Conservation (phyloP, 768 basidiomycete species). For the Imleria badia region DNA sequence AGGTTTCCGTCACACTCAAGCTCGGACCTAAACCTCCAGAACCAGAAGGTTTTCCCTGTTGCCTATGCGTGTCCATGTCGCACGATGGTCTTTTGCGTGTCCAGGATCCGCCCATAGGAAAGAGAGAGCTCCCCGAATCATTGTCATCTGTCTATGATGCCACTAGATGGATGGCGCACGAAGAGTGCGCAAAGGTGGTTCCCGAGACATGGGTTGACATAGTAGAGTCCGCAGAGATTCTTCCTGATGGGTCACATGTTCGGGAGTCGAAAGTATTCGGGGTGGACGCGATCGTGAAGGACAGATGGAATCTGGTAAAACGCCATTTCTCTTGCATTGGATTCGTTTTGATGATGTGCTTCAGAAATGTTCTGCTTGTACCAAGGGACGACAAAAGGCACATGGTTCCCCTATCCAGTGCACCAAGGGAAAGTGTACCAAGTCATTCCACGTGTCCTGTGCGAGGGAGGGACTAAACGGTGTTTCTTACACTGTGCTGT, state of each 20-base stretch:
- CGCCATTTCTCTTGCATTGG: neutral
- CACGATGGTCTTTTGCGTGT: conserved; percentile 60
- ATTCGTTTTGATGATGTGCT: neutral
- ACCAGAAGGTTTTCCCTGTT: conserved; percentile 61
- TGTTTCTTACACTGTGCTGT: conserved; percentile 59
- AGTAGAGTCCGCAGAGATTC: conserved; percentile 38
- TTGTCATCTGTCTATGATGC: conserved; percentile 21
- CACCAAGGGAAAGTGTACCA: conserved; percentile 90
- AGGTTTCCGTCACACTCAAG: conserved; percentile 61
- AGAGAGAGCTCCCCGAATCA: conserved; percentile 50
- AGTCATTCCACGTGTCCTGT: conserved; percentile 92
- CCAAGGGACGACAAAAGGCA: conserved; percentile 59
- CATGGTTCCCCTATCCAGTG: conserved; percentile 91
- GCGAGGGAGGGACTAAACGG: conserved; percentile 56
- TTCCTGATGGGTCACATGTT: conserved; percentile 31
- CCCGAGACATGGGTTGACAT: conserved; percentile 94
- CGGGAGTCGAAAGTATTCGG: conserved; percentile 70
- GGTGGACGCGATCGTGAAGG: conserved; percentile 84
- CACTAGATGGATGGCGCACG: conserved; percentile 73
- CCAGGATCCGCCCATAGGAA: conserved; percentile 60
- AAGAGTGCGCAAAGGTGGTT: conserved; percentile 72
- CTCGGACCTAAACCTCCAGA: conserved; percentile 62
- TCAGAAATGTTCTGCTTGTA: conserved; percentile 92
- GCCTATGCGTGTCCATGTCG: conserved; percentile 59
- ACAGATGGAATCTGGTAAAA: conserved; percentile 89